Conservation (phyloP, 768 basidiomycete genomes). For the Pleurotus ostreatus region DNA sequence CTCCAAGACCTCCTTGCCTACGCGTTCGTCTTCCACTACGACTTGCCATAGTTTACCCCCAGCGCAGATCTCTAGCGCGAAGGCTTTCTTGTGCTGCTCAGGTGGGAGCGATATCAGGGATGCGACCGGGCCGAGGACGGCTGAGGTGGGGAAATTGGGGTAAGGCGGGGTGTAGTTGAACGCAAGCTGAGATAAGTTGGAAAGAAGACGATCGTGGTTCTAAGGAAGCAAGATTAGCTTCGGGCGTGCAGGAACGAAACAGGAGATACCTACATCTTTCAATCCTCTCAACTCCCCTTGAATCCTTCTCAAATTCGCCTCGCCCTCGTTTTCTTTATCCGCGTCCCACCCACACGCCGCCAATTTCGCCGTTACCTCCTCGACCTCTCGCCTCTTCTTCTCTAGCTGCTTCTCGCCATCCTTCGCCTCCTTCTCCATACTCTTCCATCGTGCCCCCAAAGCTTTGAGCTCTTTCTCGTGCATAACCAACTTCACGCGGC, state of each 20-base stretch:
- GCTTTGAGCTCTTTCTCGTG: slow-evolving; percentile 72
- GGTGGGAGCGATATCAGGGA: slow-evolving; percentile 76
- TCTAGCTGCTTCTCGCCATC: slow-evolving; percentile 71
- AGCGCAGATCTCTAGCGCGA: slow-evolving; percentile 90
- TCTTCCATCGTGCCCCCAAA: slow-evolving; percentile 78
- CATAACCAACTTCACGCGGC: slow-evolving; percentile 69
- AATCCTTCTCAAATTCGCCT: slow-evolving; percentile 46
- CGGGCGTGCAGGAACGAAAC: not conserved
- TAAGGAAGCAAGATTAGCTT: slow-evolving; percentile 22
- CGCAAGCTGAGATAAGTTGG: slow-evolving; percentile 66
- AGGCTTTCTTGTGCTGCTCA: slow-evolving; percentile 72
- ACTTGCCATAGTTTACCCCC: slow-evolving; percentile 90
- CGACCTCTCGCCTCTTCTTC: slow-evolving; percentile 52
- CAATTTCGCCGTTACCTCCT: slow-evolving; percentile 47
- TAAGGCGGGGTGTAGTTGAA: slow-evolving; percentile 81
- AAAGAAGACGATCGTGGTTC: slow-evolving; percentile 64
- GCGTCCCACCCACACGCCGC: slow-evolving; percentile 70
- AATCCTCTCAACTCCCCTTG: slow-evolving; percentile 51
- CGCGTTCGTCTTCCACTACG: slow-evolving; percentile 85
- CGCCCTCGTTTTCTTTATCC: slow-evolving; percentile 62
- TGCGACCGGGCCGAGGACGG: slow-evolving; percentile 91
- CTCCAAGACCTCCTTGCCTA: slow-evolving; percentile 81
- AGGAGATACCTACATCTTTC: slow-evolving; percentile 49
- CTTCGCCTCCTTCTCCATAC: slow-evolving; percentile 78
- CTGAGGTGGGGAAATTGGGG: slow-evolving; percentile 75